A percentile compares a stretch with the other conserved stretches of the same genome.
Evolutionary conservation across 2,329 filamentous ascomycete species (phyloP).

Genomic region (Chalara sp.): DNA sequence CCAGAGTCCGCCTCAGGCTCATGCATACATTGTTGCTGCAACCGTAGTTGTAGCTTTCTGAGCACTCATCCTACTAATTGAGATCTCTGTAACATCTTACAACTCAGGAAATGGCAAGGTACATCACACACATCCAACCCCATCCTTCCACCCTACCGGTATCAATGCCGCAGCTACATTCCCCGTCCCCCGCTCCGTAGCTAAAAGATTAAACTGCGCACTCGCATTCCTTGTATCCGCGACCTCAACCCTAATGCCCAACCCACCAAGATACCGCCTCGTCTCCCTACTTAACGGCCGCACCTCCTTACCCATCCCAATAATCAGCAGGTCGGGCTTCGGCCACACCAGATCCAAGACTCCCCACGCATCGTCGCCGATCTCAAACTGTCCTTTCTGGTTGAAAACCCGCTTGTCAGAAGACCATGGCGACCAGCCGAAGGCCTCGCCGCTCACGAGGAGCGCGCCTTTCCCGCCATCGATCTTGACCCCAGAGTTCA

Average conservation of each 20-base stretch:
- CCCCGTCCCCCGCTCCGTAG: conserved; percentile 82
- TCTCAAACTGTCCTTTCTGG: conserved; percentile 73
- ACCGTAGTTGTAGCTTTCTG: too few relatives aligned
- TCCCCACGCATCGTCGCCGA: conserved; percentile 64
- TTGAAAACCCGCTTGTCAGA: conserved; percentile 51
- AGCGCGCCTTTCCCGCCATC: conserved; percentile 63
- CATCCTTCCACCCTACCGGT: conserved; percentile 74
- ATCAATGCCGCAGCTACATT: conserved; percentile 84
- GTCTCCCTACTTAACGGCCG: conserved; percentile 71
- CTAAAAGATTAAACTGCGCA: conserved; percentile 88
- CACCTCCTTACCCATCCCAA: conserved; percentile 77
- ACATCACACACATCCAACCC: neutral
- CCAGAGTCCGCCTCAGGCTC: too few relatives aligned
- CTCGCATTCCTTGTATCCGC: conserved; percentile 91
- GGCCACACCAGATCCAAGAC: conserved; percentile 76
- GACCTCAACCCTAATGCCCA: conserved; percentile 83
- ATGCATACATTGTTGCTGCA: too few relatives aligned
- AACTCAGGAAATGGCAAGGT: too few relatives aligned
- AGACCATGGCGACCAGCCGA: conserved; percentile 79
- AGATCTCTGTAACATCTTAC: too few relatives aligned
- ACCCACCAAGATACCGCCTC: conserved; percentile 60
- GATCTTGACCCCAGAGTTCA: conserved; percentile 74
- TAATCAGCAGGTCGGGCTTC: conserved; percentile 80
- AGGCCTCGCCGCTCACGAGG: conserved; percentile 80
- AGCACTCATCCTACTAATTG: too few relatives aligned